Base-by-base conservation (phyloP, 805 yeast species). In the Starmerella bacillaris region DNA sequence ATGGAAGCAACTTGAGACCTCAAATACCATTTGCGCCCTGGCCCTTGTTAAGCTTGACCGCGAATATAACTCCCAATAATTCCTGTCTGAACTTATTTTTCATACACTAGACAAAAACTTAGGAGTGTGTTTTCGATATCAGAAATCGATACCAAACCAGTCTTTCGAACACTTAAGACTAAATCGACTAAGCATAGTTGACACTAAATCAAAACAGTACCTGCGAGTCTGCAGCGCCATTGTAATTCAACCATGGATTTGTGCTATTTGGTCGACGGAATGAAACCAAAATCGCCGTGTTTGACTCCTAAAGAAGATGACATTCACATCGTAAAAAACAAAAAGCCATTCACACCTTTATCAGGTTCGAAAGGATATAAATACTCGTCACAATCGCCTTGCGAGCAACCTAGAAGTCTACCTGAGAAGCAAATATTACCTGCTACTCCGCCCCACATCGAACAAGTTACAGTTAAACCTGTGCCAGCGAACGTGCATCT, bases 221-320 rank as follows among this genome's bases (percentile, higher is more conserved):
- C n/a, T n/a, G n/a, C n/a, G n/a, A n/a, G n/a, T n/a, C n/a, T n/a
- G n/a, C n/a, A n/a, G n/a, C n/a, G n/a, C n/a, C n/a, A n/a, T n/a
- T n/a, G n/a, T n/a, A 22, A 9, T 11, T 22, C 26, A 9, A 27
- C n/a, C 14, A 33, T 33, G 36, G 36, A 33, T 20, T 15, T 33
- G 18, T 7, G 30, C 30, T 18, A 27, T 7, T 18, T 33, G 4
- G 30, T 33, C 15, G 30, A 33, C 18, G 36, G 31, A 6, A 6
- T 31, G 4, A 26, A 26, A 12, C 29, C 29, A 14, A 26, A 11
- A 26, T 7, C 29, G 9, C 7, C n/a, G 14, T 26, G 29, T 12
- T 18, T 26, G n/a, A 26, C 29, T 11, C 29, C 29, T 5, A 26
- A 26, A 18, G 29, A 26, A 26, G 29, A 26, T 7, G 29, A 7